A percentile compares a stretch with the other conserved stretches of the same genome.
Conservation (phyloP, 768 basidiomycete genomes). For the Serpula lacrymans region DNA sequence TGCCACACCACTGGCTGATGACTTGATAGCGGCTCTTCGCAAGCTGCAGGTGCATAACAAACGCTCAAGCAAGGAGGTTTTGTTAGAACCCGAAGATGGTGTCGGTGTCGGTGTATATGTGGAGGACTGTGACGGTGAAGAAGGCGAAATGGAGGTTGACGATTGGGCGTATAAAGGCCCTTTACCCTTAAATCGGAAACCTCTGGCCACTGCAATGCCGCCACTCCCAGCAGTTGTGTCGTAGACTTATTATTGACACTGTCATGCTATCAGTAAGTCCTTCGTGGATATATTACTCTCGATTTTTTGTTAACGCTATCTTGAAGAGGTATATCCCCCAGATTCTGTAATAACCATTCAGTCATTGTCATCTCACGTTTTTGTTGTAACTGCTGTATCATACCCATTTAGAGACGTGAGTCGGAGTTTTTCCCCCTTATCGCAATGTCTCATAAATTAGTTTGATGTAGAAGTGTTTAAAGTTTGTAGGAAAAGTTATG, state of each 20-base stretch:
- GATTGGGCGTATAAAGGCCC: slow-evolving; percentile 61
- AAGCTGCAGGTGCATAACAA: slow-evolving; percentile 58
- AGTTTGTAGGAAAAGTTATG: too few species aligned
- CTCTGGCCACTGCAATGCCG: slow-evolving; percentile 54
- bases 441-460: too few species aligned
- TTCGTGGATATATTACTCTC: slow-evolving; percentile 11
- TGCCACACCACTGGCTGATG: slow-evolving; percentile 74
- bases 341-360: too few species aligned
- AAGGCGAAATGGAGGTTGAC: slow-evolving; percentile 20
- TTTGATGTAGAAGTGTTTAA: too few species aligned
- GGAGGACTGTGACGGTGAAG: slow-evolving; percentile 58
- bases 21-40: slow-evolving; percentile 77
- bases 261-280: not conserved
- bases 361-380: too few species aligned
- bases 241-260: slow-evolving; percentile 23
- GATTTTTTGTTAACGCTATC: slow-evolving; percentile 17
- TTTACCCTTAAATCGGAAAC: slow-evolving; percentile 50
- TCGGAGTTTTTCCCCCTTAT: too few species aligned
- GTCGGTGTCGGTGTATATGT: slow-evolving; percentile 77
- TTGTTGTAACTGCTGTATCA: too few species aligned
- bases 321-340: too few species aligned
- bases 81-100: slow-evolving; percentile 66
- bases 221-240: slow-evolving; percentile 34
- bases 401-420: too few species aligned
- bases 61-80: slow-evolving; percentile 43